Evolutionary conservation across 164 flowering plant genomes (phyloP), one percentile per base, ranked within the genome.

Genomic region (Aristolochia contorta): DNA sequence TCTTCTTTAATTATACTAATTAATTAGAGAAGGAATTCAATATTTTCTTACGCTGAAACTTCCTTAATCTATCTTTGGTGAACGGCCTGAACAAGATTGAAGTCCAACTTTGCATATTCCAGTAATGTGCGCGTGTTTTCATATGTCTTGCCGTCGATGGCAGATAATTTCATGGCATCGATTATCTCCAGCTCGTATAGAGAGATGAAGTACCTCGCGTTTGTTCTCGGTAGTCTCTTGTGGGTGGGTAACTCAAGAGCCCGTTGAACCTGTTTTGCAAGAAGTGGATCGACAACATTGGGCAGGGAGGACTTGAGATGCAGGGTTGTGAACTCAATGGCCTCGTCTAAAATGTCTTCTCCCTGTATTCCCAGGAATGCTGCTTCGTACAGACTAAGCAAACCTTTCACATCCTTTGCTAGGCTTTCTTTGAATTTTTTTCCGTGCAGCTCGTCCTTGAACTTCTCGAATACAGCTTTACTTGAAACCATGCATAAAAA

Each of bases 301-400:
- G 58, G 47, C 4, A 60, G 9, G 9, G 55, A 6, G 1, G 58
- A 32, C 22, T 57, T 60, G 12, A 74, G 69, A 25, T 65, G n/a
- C n/a, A 25, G 22, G 14, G 57, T 49, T 0, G 61, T 52, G 62
- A 60, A 75, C 18, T 16, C 63, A 24, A 22, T 52, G 25, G 70
- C 75, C 25, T 75, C 66, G 50, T 75, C 70, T 12, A 75, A 24
- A 2, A 71, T 47, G 21, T 65, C 33, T 41, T 75, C 78, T 2
- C 65, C 75, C 22, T 58, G 58, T 0, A 60, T 21, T 18, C 67
- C 58, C 15, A 71, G 62, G 50, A 50, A 47, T 23, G 75, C 51
- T n/a, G 78, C 72, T 51, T 75, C 75, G 30, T 65, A 75, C 57
- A 65, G 9, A 23, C 67, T 32, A 4, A 62, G 43, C 0, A 62